Base-by-base conservation (phyloP, 345 rosid genomes). In the Murraya koenigii region DNA sequence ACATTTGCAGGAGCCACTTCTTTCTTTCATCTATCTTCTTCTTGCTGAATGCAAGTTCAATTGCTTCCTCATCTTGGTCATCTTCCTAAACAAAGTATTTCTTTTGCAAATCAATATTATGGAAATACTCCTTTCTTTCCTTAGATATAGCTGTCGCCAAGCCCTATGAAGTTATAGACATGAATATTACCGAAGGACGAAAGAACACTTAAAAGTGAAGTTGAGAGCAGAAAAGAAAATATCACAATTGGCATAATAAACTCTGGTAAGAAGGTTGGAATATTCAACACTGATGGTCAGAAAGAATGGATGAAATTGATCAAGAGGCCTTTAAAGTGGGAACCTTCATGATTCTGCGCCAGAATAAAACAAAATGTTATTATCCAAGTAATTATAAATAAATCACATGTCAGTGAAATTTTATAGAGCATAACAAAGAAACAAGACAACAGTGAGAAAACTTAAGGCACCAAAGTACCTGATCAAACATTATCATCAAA, bases 321-420 rank as follows among this genome's bases (percentile, higher is more conserved):
- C 82, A 96, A 74, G 68, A 96, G 85, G 14, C 99, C 98, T 82
- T 96, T 94, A 25, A 96, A 94, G 78, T 94, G 99, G 15, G 98
- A 96, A 55, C 98, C 99, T 82, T 96, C 98, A 73, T 94, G 94
- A 86, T 96, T 98, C 99, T 96, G 88, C n/a, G n/a, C n/a, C n/a
- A n/a, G n/a, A n/a, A n/a, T n/a, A n/a, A n/a, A n/a, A n/a, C n/a
- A n/a, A n/a, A n/a, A n/a, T n/a, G n/a, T n/a, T n/a, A n/a, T n/a
- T n/a, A n/a, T n/a, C n/a, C n/a, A n/a, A n/a, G n/a, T n/a, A n/a
- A n/a, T n/a, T n/a, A n/a, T n/a, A n/a, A n/a, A n/a, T n/a, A n/a
- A n/a, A n/a, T n/a, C n/a, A n/a, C n/a, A n/a, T n/a, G n/a, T n/a
- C n/a, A n/a, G n/a, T n/a, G n/a, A n/a, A n/a, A n/a, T n/a, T n/a